A percentile compares a stretch with the other conserved stretches of the same genome.
phyloP scores from a whole-genome alignment of 2,329 filamentous ascomycete genomes.

The Bipolaris gigantea region DNA sequence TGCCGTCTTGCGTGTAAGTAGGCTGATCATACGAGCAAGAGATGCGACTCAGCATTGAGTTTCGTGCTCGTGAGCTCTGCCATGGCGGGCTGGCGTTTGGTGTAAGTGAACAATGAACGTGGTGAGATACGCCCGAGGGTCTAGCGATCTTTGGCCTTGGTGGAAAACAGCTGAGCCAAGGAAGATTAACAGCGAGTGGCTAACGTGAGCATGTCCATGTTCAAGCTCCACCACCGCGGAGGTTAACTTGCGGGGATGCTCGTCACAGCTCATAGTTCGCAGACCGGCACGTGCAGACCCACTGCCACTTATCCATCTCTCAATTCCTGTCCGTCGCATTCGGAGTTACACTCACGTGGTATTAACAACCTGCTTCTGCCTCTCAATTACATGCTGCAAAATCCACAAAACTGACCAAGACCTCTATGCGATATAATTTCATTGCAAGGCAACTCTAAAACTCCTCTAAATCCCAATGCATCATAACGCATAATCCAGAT shows the following conservation, averaged over 20 bases:
- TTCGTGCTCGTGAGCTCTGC: conserved; percentile 59
- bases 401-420: no score
- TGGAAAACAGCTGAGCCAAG: background rate
- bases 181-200: background rate
- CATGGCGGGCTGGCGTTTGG: conserved; percentile 36
- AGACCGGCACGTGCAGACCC: conserved; percentile 16
- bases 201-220: conserved; percentile 1
- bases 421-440: conserved; percentile 39
- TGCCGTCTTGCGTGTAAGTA: background rate
- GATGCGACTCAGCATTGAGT: conserved; percentile 73
- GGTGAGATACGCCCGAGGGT: background rate
- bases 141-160: background rate
- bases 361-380: background rate
- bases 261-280: conserved; percentile 26
- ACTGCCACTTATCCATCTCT: background rate
- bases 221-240: conserved; percentile 16
- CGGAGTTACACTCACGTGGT: background rate
- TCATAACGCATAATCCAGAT: conserved; percentile 41
- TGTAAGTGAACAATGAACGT: background rate
- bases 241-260: conserved; percentile 25
- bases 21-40: conserved; percentile 66
- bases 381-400: background rate
- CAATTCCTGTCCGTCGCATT: background rate
- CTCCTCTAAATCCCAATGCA: conserved; percentile 47
- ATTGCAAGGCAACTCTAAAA: conserved; percentile 42